These are phyloP conservation scores for Drechslerella stenobrocha DNA, from an alignment of 2,329 filamentous ascomycete genomes.

Conservation along the genomic window DNA sequence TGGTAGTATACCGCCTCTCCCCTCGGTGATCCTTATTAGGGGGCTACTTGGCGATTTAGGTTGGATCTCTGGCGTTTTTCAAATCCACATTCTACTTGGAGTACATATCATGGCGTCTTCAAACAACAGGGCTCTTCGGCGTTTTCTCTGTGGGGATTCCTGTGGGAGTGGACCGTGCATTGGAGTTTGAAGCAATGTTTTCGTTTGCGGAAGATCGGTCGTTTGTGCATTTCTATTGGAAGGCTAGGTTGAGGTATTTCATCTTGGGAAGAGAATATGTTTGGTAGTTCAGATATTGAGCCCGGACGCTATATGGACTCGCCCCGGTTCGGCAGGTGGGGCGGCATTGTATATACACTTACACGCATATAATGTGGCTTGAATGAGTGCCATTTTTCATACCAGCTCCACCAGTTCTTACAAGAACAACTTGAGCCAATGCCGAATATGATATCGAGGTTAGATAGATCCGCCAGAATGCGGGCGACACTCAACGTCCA, in stretches of 20 bases:
- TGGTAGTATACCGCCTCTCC: slow-evolving; percentile 13
- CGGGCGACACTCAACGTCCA: too few species aligned
- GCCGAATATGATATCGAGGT: too few species aligned
- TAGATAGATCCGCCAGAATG: too few species aligned
- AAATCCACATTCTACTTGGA: background rate
- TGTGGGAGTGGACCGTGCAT: background rate
- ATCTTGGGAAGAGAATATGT: too few species aligned
- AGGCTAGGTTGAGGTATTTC: too few species aligned
- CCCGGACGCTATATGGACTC: background rate
- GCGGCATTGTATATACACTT: slow-evolving; percentile 1
- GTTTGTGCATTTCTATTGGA: background rate
- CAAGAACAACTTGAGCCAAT: background rate
- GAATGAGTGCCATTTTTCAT: background rate
- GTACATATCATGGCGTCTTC: slow-evolving; percentile 7
- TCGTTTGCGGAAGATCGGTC: background rate
- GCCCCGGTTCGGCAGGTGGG: background rate
- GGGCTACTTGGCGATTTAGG: background rate
- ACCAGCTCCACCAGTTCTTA: background rate
- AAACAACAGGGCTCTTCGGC: background rate
- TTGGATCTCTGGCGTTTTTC: slow-evolving; percentile 23
- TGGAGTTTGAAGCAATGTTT: slow-evolving; percentile 9
- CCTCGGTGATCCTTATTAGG: background rate
- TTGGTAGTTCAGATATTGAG: too few species aligned
- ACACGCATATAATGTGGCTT: background rate
- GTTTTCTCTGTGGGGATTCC: background rate